phyloP scores from a whole-genome alignment of 495 filamentous ascomycete species.

The Xylaria scruposa region DNA sequence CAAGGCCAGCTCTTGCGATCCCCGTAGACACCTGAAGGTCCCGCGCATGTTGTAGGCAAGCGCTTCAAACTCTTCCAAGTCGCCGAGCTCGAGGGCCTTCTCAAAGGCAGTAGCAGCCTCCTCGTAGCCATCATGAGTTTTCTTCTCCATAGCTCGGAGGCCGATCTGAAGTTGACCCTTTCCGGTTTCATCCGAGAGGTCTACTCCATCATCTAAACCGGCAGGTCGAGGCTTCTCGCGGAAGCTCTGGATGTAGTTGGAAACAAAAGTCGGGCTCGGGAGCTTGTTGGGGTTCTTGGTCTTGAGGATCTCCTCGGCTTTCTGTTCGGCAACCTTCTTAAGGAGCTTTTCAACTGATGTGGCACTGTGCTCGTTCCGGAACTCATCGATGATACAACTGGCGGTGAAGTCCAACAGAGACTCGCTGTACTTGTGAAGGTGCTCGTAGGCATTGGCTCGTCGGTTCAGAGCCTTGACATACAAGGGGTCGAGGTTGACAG shows the following conservation, averaged over 20 bases:
- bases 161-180: conserved; percentile 85
- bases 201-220: conserved; percentile 80
- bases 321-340: conserved; percentile 95
- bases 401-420: conserved; percentile 97
- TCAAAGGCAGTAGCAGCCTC: conserved; percentile 85
- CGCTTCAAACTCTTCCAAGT: conserved; percentile 80
- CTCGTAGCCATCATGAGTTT: conserved; percentile 88
- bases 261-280: conserved; percentile 93
- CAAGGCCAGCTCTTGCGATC: conserved; percentile 82
- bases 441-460: conserved; percentile 94
- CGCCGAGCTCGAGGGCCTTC: conserved; percentile 80
- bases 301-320: conserved; percentile 85
- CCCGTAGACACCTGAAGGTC: conserved; percentile 91
- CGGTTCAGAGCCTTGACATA: conserved; percentile 98
- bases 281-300: conserved; percentile 69
- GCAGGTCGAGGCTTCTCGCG: conserved; percentile 76
- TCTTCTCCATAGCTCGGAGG: conserved; percentile 77
- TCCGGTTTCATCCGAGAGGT: conserved; percentile 78
- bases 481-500: conserved; percentile 87
- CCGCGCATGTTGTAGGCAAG: conserved; percentile 95
- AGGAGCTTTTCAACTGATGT: conserved; percentile 89
- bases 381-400: conserved; percentile 97
- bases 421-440: conserved; percentile 87
- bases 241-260: conserved; percentile 99
- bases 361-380: conserved; percentile 86